A percentile compares a stretch with the other conserved stretches of the same genome.
phyloP scores from a whole-genome alignment of 2,329 filamentous ascomycete genomes.

The Diaporthe sp. region DNA sequence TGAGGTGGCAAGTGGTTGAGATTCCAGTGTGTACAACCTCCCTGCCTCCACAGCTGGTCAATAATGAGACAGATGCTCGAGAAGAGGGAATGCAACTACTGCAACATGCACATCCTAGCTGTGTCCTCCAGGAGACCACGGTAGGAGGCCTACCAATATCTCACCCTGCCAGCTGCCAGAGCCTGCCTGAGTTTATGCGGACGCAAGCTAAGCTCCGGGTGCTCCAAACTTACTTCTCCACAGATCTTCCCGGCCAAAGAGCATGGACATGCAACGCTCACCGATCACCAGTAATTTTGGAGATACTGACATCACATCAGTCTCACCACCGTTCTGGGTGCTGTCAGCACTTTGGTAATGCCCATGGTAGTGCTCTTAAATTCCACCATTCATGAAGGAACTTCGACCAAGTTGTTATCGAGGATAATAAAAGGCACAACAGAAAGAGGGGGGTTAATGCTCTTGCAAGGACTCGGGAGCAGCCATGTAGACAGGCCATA shows the following conservation, averaged over 20 bases:
- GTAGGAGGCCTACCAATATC: not conserved
- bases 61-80: not conserved
- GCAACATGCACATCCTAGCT: too few relatives aligned
- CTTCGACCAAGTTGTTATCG: not conserved
- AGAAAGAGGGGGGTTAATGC: not conserved
- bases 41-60: too few relatives aligned
- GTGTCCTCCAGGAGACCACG: not conserved
- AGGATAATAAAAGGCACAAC: not conserved
- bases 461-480: not conserved
- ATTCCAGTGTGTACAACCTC: too few relatives aligned
- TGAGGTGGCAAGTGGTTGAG: too few relatives aligned
- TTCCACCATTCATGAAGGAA: not conserved
- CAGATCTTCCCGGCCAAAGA: not conserved
- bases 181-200: not conserved
- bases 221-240: slow-evolving; percentile 10
- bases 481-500: not conserved
- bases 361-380: too few relatives aligned
- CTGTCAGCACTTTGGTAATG: not conserved
- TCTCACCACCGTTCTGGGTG: not conserved
- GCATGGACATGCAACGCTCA: not conserved
- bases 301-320: slow-evolving; percentile 15
- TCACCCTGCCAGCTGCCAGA: not conserved
- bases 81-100: too few relatives aligned
- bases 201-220: slow-evolving; percentile 19
- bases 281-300: not conserved